Conservation (phyloP, 371 early-diverging fungal species). For the Umbelopsis sp. region DNA sequence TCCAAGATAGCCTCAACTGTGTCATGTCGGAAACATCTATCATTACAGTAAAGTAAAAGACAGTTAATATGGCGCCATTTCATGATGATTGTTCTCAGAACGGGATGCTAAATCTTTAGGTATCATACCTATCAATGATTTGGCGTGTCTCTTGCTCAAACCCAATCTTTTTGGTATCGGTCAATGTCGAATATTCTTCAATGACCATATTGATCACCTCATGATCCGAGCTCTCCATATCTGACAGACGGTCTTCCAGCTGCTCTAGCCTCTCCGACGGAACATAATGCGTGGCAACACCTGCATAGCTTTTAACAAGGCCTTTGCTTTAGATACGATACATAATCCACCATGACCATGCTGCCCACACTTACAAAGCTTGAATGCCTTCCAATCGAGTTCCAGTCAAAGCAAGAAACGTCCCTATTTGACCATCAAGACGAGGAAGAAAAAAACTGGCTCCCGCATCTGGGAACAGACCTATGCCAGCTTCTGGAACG, state of each 20-base stretch:
- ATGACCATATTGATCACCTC: constrained; percentile 86
- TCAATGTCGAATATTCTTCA: constrained; percentile 85
- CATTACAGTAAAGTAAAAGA: background rate
- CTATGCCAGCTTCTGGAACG: constrained; percentile 93
- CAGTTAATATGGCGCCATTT: no score
- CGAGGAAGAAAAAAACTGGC: constrained; percentile 92
- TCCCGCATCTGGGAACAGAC: constrained; percentile 95
- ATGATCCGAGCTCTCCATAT: constrained; percentile 80
- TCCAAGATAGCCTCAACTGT: constrained; percentile 80
- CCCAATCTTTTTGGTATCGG: constrained; percentile 33
- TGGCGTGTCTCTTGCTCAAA: constrained; percentile 66
- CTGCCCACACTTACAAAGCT: constrained; percentile 66
- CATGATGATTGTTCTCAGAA: no score
- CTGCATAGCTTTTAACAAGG: constrained; percentile 64
- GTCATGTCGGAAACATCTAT: constrained; percentile 82
- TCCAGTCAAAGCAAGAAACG: constrained; percentile 93
- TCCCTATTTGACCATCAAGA: constrained; percentile 91
- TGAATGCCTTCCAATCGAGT: constrained; percentile 81
- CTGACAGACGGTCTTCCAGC: constrained; percentile 82
- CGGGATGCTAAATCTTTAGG: constrained; percentile 15
- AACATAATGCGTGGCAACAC: constrained; percentile 97
- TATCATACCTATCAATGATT: constrained; percentile 70
- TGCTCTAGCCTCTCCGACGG: constrained; percentile 82
- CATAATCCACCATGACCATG: background rate
- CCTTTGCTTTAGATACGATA: background rate